Evolutionary conservation across 805 yeast genomes (phyloP).

Genomic region (Candida parachauliodes): DNA sequence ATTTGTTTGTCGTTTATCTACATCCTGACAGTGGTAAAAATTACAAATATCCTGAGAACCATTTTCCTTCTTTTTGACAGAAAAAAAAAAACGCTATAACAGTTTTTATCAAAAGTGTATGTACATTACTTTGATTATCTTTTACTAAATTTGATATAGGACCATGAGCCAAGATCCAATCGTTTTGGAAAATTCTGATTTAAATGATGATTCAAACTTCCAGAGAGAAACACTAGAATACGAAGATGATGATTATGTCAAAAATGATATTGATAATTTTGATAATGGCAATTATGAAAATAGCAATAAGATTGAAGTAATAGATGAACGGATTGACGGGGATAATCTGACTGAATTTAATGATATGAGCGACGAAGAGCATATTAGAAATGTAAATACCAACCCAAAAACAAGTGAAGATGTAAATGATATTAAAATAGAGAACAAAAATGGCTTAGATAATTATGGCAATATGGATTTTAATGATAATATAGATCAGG

Average conservation of each 20-base stretch:
- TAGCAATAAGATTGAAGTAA: constrained; percentile 5
- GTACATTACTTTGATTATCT: too few relatives aligned
- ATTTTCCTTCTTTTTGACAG: too few relatives aligned
- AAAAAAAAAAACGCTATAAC: too few relatives aligned
- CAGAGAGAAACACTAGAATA: constrained; percentile 3
- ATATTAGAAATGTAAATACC: neutral
- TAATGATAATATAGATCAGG: neutral
- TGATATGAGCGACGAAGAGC: neutral
- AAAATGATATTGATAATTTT: constrained; percentile 6
- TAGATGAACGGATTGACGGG: constrained; percentile 1
- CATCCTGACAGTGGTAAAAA: too few relatives aligned
- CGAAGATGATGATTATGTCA: constrained; percentile 8
- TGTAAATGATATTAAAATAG: neutral
- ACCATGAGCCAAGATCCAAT: constrained; percentile 2
- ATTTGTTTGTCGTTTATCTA: too few relatives aligned
- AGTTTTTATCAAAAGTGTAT: too few relatives aligned
- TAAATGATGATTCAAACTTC: constrained; percentile 1
- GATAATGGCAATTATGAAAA: too few relatives aligned
- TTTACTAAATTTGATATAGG: too few relatives aligned
- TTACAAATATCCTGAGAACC: too few relatives aligned
- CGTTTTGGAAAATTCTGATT: constrained; percentile 1
- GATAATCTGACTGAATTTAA: too few relatives aligned
- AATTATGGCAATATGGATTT: constrained; percentile 13
- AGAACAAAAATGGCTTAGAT: constrained; percentile 9
- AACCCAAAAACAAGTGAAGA: neutral